Base-by-base conservation (phyloP, 225 moss, liverwort and hornwort species). In the Lunularia cruciata region DNA sequence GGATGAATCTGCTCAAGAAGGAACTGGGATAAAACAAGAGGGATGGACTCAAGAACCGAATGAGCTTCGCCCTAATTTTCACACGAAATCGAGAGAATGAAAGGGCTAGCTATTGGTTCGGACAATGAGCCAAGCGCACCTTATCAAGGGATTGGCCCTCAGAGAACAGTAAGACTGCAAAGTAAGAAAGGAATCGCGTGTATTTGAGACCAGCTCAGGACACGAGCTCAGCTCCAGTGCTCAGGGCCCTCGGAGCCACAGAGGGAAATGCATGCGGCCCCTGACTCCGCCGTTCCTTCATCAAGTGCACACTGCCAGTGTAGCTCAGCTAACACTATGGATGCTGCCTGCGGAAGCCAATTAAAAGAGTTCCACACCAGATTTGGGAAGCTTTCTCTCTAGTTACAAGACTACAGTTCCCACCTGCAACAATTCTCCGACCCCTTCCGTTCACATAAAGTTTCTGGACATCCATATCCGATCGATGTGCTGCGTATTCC, bases 221-320 rank as follows among this genome's bases (percentile, higher is more conserved):
- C 63, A 64, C 63, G 63, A 64, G 63, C 45, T 64, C 45, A n/a
- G n/a, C n/a, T 46, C 45, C 46, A 45, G 13, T 62, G 62, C 42
- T 59, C 59, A 59, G 34, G 59, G 12, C 36, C 59, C 43, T 38
- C 59, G 59, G 59, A 60, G 59, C 59, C 37, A 60, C 59, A 60
- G 59, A 60, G 20, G 59, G 59, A 60, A 60, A 60, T 60, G 59
- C 59, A 60, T 60, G 59, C 59, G 20, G 59, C 59, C 59, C 37
- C 59, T 60, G 59, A 60, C 59, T 60, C 35, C 59, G 35, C 59
- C 59, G 59, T 37, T 36, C 59, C 37, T 60, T 60, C 59, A 20
- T 60, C 59, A 60, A 60, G 59, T 20, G 37, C 37, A 36, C 33
- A 31, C 20, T 8, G 34, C 35, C 20, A 36, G 23, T 1, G 15